Percentiles rank a stretch among this genome's conserved stretches.
phyloP scores from a whole-genome alignment of 129 eudicot genomes.

The Tanacetum coccineum region DNA sequence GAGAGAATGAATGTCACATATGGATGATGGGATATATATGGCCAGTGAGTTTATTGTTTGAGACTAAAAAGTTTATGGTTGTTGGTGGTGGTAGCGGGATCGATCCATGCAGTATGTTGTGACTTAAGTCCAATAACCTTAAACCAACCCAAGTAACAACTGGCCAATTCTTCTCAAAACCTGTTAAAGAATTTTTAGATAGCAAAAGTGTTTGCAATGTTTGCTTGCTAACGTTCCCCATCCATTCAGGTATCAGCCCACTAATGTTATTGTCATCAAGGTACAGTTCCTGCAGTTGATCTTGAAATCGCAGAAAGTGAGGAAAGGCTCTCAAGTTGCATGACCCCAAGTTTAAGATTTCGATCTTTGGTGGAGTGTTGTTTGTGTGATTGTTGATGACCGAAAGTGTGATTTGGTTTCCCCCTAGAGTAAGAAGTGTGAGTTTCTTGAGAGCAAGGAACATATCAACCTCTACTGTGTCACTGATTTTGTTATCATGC shows the following conservation, averaged over 20 bases:
- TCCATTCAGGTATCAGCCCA: conserved; percentile 24
- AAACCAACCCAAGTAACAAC: conserved; percentile 22
- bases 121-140: not conserved
- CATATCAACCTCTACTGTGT: conserved; percentile 14
- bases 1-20: conserved; percentile 10
- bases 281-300: not conserved
- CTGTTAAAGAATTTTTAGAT: not conserved
- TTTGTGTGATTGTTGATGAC: not conserved
- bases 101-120: conserved; percentile 22
- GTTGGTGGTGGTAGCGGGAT: conserved; percentile 20
- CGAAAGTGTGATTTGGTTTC: conserved; percentile 14
- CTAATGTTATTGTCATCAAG: conserved; percentile 11
- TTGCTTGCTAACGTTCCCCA: conserved; percentile 13
- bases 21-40: conserved; percentile 2
- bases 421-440: not conserved
- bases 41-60: not conserved
- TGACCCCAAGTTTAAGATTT: not conserved
- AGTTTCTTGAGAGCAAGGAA: conserved; percentile 23
- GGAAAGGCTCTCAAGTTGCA: conserved; percentile 28
- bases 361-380: not conserved
- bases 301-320: conserved; percentile 16
- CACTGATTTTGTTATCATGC: conserved; percentile 5
- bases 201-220: not conserved
- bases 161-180: conserved; percentile 8
- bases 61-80: not conserved